These are phyloP conservation scores for Massarina eburnea DNA, from an alignment of 2,329 filamentous ascomycete genomes.

Conservation along the genomic window DNA sequence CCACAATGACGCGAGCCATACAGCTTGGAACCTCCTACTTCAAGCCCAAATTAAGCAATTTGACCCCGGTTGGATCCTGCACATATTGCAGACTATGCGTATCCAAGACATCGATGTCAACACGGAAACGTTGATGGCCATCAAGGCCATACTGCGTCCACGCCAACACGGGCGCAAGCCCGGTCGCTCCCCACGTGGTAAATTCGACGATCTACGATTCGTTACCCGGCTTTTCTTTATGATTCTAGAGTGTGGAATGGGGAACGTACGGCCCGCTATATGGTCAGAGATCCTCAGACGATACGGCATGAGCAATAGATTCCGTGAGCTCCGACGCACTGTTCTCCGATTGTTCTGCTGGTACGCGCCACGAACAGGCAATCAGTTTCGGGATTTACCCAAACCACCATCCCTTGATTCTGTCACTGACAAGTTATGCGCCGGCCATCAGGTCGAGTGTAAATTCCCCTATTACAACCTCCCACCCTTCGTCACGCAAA, in stretches of 20 bases:
- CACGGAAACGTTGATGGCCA: conserved; percentile 47
- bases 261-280: conserved; percentile 43
- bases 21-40: conserved; percentile 53
- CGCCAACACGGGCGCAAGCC: conserved; percentile 45
- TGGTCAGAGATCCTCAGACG: conserved; percentile 64
- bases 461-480: conserved; percentile 1
- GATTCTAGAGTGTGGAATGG: conserved; percentile 48
- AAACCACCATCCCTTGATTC: conserved; percentile 24
- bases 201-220: conserved; percentile 46
- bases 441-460: conserved; percentile 17
- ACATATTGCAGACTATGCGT: conserved; percentile 55
- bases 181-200: not conserved
- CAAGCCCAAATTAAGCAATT: conserved; percentile 41
- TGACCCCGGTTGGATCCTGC: conserved; percentile 25
- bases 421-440: conserved; percentile 20
- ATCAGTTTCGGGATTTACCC: conserved; percentile 21
- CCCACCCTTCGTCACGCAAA: conserved; percentile 1
- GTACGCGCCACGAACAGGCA: conserved; percentile 32
- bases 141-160: conserved; percentile 39
- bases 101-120: conserved; percentile 46
- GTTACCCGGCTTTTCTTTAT: conserved; percentile 52
- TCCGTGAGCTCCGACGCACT: conserved; percentile 55
- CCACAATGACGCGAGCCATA: conserved; percentile 36
- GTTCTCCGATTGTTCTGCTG: conserved; percentile 53
- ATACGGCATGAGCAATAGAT: conserved; percentile 58